These are phyloP conservation scores for Solanum virginianum DNA, from an alignment of 257 asterid species.

Conservation along the genomic window DNA sequence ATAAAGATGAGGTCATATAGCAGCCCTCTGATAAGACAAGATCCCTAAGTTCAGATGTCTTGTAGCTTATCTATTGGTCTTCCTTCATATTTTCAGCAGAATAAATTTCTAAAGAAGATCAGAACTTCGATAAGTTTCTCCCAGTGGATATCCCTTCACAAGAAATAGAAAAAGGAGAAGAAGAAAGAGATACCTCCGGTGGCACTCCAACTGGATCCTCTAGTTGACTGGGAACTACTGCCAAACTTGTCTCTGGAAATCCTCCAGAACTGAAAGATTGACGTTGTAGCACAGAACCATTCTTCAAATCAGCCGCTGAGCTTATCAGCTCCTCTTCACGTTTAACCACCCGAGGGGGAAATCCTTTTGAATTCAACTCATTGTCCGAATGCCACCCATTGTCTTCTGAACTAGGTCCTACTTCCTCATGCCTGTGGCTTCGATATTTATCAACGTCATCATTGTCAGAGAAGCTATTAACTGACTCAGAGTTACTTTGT, in stretches of 20 bases:
- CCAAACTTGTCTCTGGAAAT: slow-evolving; percentile 33
- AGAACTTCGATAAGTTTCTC: neutral
- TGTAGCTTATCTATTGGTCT: neutral
- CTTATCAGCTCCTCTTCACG: slow-evolving; percentile 26
- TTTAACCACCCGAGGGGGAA: slow-evolving; percentile 36
- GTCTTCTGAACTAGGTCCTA: slow-evolving; percentile 31
- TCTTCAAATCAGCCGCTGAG: slow-evolving; percentile 32
- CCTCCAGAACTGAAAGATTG: slow-evolving; percentile 30
- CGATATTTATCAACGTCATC: slow-evolving; percentile 72
- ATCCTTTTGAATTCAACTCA: slow-evolving; percentile 46
- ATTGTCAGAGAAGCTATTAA: slow-evolving; percentile 64
- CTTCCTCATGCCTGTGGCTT: slow-evolving; percentile 32
- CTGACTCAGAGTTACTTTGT: slow-evolving; percentile 54
- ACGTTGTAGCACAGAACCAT: slow-evolving; percentile 21
- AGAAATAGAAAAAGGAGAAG: neutral
- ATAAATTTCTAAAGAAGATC: neutral
- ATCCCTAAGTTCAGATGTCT: neutral
- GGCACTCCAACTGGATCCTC: slow-evolving; percentile 66
- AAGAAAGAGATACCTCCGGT: slow-evolving; percentile 56
- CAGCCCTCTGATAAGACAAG: neutral
- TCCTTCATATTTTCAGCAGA: neutral
- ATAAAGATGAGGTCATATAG: neutral
- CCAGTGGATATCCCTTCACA: neutral
- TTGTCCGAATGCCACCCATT: slow-evolving; percentile 60
- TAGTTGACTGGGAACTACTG: slow-evolving; percentile 42